Evolutionary conservation across 768 basidiomycete genomes (phyloP).

Genomic region (Hysterangium stoloniferum): DNA sequence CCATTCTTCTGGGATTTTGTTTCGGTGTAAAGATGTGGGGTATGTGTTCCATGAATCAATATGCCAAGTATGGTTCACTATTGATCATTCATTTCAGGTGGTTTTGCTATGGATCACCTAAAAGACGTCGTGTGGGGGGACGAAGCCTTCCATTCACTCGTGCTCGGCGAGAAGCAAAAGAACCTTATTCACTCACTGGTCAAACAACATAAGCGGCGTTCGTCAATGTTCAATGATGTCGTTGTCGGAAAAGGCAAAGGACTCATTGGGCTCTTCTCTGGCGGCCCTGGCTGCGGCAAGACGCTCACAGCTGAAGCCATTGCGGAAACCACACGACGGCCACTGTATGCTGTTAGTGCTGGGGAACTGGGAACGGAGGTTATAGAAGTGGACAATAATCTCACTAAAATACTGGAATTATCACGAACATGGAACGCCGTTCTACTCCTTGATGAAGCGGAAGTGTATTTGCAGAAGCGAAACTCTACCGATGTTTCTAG

Average conservation of each 20-base stretch:
- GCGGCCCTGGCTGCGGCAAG: conserved; percentile 9
- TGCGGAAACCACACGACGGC: conserved; percentile 23
- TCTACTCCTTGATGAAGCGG: conserved; percentile 30
- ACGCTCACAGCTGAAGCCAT: conserved; percentile 29
- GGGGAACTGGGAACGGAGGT: conserved; percentile 29
- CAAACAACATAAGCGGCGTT: conserved; percentile 8
- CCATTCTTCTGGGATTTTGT: conserved; percentile 21
- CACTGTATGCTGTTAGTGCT: conserved; percentile 25
- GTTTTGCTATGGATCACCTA: conserved; percentile 3
- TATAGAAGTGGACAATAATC: conserved; percentile 17
- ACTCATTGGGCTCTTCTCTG: conserved; percentile 11
- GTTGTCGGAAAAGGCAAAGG: conserved; percentile 14
- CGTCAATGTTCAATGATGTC: not conserved
- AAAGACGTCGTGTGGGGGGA: conserved; percentile 3
- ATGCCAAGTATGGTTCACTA: not conserved
- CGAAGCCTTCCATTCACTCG: conserved; percentile 4
- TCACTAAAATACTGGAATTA: conserved; percentile 21
- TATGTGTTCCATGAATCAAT: conserved; percentile 1
- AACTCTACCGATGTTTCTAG: conserved; percentile 18
- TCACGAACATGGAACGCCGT: conserved; percentile 30
- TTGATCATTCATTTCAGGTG: not conserved
- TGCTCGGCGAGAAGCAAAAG: conserved; percentile 3
- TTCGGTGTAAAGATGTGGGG: conserved; percentile 25
- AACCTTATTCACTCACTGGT: conserved; percentile 1
- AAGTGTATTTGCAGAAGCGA: conserved; percentile 27